Evolutionary conservation across 495 filamentous ascomycete genomes (phyloP).

Genomic region (Talaromyces trachyspermus): DNA sequence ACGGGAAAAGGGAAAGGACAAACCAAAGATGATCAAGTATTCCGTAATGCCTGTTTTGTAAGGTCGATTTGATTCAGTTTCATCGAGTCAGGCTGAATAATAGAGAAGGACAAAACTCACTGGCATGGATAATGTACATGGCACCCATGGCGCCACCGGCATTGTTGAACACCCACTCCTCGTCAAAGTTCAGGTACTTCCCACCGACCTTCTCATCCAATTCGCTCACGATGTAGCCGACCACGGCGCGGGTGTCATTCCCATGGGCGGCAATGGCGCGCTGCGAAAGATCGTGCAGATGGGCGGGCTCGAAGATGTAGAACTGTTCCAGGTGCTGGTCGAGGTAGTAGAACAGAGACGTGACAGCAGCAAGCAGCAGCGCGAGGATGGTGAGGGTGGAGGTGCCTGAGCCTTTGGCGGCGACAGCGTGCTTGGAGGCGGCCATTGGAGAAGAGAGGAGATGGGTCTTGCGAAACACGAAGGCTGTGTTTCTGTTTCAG

Average conservation of each 20-base stretch:
- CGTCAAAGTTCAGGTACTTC: slow-evolving; percentile 33
- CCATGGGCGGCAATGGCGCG: slow-evolving; percentile 59
- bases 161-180: slow-evolving; percentile 54
- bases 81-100: neutral
- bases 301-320: slow-evolving; percentile 65
- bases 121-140: slow-evolving; percentile 85
- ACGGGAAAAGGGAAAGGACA: slow-evolving; percentile 9
- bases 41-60: slow-evolving; percentile 51
- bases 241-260: slow-evolving; percentile 62
- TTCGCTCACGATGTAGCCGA: slow-evolving; percentile 52
- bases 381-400: slow-evolving; percentile 46
- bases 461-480: too few species aligned
- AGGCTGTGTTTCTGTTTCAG: too few species aligned
- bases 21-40: slow-evolving; percentile 74
- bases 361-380: slow-evolving; percentile 51
- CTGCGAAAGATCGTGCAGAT: slow-evolving; percentile 62
- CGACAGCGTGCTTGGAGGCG: neutral
- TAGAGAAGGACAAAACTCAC: slow-evolving; percentile 29
- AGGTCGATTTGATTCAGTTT: neutral
- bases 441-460: slow-evolving; percentile 3
- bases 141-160: slow-evolving; percentile 81
- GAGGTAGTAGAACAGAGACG: slow-evolving; percentile 53
- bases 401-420: slow-evolving; percentile 3
- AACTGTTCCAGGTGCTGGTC: slow-evolving; percentile 64
- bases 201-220: slow-evolving; percentile 30